Base-by-base conservation (phyloP, 495 filamentous ascomycete genomes). In the Lasiosphaeria hispida region DNA sequence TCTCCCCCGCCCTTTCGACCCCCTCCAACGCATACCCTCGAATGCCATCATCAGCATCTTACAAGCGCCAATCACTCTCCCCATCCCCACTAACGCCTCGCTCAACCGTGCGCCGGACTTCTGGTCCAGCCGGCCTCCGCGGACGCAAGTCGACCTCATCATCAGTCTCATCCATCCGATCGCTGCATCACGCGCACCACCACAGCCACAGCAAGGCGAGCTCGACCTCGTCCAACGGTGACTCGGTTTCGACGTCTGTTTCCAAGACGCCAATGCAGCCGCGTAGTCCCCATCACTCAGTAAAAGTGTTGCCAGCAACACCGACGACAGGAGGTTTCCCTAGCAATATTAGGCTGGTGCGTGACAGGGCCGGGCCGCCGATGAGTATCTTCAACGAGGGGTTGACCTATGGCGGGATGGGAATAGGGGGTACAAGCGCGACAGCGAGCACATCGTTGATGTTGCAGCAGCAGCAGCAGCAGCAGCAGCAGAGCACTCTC, bases 131-230 rank as follows among this genome's bases (percentile, higher is more conserved):
- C 10, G 77, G 77, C n/a, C 80, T 97, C 15, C 85, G 93, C 40
- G 95, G 94, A 34, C 84, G 94, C 57, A 97, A 96, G 70, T 97
- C 93, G 2, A 97, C 94, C 3, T 97, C 93, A 5, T 96, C 92
- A 2, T 97, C 94, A 9, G 85, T 98, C 17, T 96, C 91, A 13
- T 96, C 91, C 0, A 87, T 97, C 59, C 86, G 93, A 43, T 94
- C 89, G 43, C 90, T 97, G 63, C 93, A 95, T 65, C 91, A 94
- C 49, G 48, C 68, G 1, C 92, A 96, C 64, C 91, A 95, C 50
- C 92, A 96, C 67, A 84, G 86, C 23, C 94, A 96, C 67, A 96
- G 91, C 9, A 97, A 96, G 68, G 92, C 94, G 3, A 94, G 89
- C 13, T 97, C 93, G 0, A 92, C 92, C 0, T 96, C 91, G 9